Evolutionary conservation across 2,329 filamentous ascomycete genomes (phyloP).

Genomic region (Sporothrix pallida): DNA sequence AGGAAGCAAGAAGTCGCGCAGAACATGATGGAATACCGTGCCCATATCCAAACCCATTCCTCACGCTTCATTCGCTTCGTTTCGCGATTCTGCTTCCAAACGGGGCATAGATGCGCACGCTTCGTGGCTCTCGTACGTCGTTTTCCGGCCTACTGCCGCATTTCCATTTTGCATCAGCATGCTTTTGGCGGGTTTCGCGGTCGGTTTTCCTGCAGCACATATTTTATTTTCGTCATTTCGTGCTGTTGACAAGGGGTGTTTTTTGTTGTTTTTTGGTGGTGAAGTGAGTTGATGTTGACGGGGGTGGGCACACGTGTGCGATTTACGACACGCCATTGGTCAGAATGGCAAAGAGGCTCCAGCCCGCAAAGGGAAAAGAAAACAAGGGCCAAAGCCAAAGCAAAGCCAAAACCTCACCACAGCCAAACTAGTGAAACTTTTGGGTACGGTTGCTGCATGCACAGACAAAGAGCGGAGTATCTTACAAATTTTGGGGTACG

Average conservation of each 20-base stretch:
- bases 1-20: background rate
- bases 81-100: background rate
- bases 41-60: background rate
- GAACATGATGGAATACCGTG: background rate
- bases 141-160: background rate
- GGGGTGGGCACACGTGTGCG: slow-evolving; percentile 17
- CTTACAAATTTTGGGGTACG: background rate
- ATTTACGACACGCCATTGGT: slow-evolving; percentile 16
- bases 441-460: background rate
- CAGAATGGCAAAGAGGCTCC: background rate
- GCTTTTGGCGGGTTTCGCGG: background rate
- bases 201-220: background rate
- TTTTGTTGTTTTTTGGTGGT: background rate
- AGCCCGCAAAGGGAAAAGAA: background rate
- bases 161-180: background rate
- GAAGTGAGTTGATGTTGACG: too few species aligned
- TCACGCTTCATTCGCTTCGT: too few species aligned
- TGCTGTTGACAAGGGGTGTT: background rate
- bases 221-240: background rate
- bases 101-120: background rate
- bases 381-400: background rate
- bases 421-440: slow-evolving; percentile 9
- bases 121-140: background rate
- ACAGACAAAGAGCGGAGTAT: background rate
- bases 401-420: background rate